Percentiles rank a stretch among this genome's conserved stretches.
Evolutionary conservation across 2,329 filamentous ascomycete species (phyloP).

Genomic region (Volutella citrinella): DNA sequence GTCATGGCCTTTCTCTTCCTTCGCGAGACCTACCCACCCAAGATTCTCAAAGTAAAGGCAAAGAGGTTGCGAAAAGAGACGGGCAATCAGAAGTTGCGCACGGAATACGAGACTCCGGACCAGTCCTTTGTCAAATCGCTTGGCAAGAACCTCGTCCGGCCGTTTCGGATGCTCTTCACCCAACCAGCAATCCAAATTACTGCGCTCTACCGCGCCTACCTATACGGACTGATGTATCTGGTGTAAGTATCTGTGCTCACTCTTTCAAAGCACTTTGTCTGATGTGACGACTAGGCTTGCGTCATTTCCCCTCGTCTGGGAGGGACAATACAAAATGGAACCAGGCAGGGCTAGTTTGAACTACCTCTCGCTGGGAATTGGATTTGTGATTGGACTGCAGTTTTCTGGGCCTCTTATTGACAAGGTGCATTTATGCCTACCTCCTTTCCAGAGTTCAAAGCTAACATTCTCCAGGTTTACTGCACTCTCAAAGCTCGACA

Average conservation of each 20-base stretch:
- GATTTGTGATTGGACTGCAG: constrained; percentile 52
- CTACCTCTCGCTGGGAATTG: constrained; percentile 51
- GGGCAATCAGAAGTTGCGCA: constrained; percentile 25
- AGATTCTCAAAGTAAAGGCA: constrained; percentile 27
- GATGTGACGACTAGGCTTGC: constrained; percentile 42
- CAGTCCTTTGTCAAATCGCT: constrained; percentile 22
- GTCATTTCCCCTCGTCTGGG: constrained; percentile 50
- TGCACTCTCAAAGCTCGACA: constrained; percentile 21
- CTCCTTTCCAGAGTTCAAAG: not conserved
- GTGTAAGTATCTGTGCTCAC: constrained; percentile 25
- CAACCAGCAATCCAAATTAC: constrained; percentile 51
- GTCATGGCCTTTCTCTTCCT: constrained; percentile 35
- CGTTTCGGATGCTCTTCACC: constrained; percentile 46
- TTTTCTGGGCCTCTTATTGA: constrained; percentile 44
- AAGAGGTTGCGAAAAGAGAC: constrained; percentile 25
- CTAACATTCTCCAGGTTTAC: constrained; percentile 22
- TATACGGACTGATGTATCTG: constrained; percentile 54
- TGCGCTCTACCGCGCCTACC: constrained; percentile 45
- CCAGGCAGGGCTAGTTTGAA: constrained; percentile 46
- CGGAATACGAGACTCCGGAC: constrained; percentile 26
- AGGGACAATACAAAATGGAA: constrained; percentile 44
- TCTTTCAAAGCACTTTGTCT: fast-evolving
- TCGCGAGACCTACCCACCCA: constrained; percentile 37
- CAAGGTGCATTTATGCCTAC: constrained; percentile 15
- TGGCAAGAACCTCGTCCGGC: constrained; percentile 37